Percentiles rank a stretch among this genome's conserved stretches.
These are phyloP conservation scores for Tremella mesenterica DNA, from an alignment of 768 basidiomycete species.

Conservation along the genomic window DNA sequence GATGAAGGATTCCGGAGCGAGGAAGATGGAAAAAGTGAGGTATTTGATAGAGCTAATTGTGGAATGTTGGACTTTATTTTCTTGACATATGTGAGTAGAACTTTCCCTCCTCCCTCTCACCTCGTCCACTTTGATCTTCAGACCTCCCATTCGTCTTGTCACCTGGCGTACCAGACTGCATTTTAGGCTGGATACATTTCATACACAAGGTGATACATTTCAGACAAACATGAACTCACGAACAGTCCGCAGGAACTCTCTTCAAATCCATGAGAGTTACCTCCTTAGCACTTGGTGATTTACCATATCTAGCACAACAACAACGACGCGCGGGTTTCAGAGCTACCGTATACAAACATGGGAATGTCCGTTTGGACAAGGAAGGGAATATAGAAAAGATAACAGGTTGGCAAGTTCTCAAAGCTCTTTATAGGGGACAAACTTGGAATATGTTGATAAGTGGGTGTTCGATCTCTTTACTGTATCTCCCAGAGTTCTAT, in stretches of 20 bases:
- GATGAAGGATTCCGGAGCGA: background rate
- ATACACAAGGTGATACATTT: slow-evolving; percentile 18
- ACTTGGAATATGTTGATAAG: background rate
- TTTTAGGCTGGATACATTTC: slow-evolving; percentile 20
- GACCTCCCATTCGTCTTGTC: slow-evolving; percentile 13
- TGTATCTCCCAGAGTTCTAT: too few species aligned
- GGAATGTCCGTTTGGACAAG: background rate
- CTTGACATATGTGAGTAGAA: slow-evolving; percentile 19
- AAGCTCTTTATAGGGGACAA: background rate
- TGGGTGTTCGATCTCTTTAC: background rate
- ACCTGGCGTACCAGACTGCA: slow-evolving; percentile 10
- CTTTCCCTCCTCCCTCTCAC: background rate
- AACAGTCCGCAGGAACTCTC: background rate
- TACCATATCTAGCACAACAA: background rate
- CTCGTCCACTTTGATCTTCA: slow-evolving; percentile 8
- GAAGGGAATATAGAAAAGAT: background rate
- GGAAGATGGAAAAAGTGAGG: slow-evolving; percentile 13
- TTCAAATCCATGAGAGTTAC: background rate
- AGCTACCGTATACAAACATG: background rate
- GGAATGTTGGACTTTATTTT: slow-evolving; percentile 26
- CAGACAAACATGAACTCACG: slow-evolving; percentile 1
- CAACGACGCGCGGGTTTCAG: background rate
- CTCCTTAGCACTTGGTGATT: background rate
- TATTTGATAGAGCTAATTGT: slow-evolving; percentile 23
- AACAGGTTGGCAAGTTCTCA: background rate